phyloP scores from a whole-genome alignment of 805 yeast species.

The Saturnispora halmiae region DNA sequence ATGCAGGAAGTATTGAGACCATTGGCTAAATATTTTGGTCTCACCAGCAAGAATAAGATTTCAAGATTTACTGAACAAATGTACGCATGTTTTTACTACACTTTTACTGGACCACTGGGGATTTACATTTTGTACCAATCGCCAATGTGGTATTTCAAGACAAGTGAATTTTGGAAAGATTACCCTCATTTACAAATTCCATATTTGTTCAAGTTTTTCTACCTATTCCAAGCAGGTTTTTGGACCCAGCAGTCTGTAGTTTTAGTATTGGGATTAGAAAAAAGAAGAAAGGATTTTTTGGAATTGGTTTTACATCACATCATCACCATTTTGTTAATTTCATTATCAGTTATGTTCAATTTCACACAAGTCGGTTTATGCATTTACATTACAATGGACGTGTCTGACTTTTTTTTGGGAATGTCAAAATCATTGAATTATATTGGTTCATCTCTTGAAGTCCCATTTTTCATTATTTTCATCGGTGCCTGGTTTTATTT shows the following conservation, averaged over 20 bases:
- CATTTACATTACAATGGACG: slow-evolving; percentile 90
- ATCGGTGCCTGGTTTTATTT: slow-evolving; percentile 73
- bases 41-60: slow-evolving; percentile 46
- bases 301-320: slow-evolving; percentile 92
- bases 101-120: slow-evolving; percentile 77
- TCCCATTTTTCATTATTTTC: slow-evolving; percentile 61
- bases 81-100: slow-evolving; percentile 74
- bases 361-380: slow-evolving; percentile 94
- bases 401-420: slow-evolving; percentile 84
- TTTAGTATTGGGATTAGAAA: slow-evolving; percentile 74
- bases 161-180: slow-evolving; percentile 64
- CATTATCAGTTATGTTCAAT: slow-evolving; percentile 85
- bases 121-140: slow-evolving; percentile 75
- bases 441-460: slow-evolving; percentile 55
- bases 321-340: slow-evolving; percentile 79
- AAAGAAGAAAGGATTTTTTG: slow-evolving; percentile 87
- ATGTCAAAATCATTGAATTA: slow-evolving; percentile 81
- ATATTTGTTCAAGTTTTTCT: slow-evolving; percentile 65
- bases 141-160: slow-evolving; percentile 86
- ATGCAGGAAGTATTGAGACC: slow-evolving; percentile 81
- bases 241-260: slow-evolving; percentile 96
- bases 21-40: slow-evolving; percentile 45
- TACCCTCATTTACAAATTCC: slow-evolving; percentile 80
- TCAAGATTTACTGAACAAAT: slow-evolving; percentile 90
- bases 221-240: slow-evolving; percentile 88